phyloP scores from a whole-genome alignment of 2,329 filamentous ascomycete species.

The Aspergillus proliferans region DNA sequence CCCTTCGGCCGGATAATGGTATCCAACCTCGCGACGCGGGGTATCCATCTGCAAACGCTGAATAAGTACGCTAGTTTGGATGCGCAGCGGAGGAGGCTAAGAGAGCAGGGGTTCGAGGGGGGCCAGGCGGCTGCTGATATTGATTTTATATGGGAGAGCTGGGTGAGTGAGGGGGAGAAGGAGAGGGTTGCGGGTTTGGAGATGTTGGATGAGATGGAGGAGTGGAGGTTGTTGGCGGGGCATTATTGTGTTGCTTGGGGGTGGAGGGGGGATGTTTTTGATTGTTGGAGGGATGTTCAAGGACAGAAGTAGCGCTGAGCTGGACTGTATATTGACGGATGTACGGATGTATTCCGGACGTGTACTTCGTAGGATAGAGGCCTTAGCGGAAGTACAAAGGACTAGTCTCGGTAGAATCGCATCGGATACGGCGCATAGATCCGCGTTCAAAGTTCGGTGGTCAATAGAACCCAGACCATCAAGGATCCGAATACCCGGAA shows the following conservation, averaged over 20 bases:
- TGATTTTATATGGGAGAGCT: slow-evolving; percentile 67
- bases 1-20: slow-evolving; percentile 90
- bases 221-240: slow-evolving; percentile 77
- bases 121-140: slow-evolving; percentile 56
- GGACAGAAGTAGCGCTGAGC: slow-evolving; percentile 12
- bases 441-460: too few relatives aligned
- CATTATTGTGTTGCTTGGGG: slow-evolving; percentile 93
- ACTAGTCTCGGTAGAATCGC: too few relatives aligned
- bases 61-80: slow-evolving; percentile 61
- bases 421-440: too few relatives aligned
- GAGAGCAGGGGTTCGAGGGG: slow-evolving; percentile 57
- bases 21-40: slow-evolving; percentile 73
- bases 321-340: too few relatives aligned
- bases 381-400: too few relatives aligned
- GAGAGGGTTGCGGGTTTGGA: slow-evolving; percentile 72
- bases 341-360: too few relatives aligned
- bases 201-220: slow-evolving; percentile 90
- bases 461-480: too few relatives aligned
- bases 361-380: too few relatives aligned
- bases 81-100: slow-evolving; percentile 64
- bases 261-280: slow-evolving; percentile 52
- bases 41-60: slow-evolving; percentile 79
- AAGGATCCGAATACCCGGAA: too few relatives aligned
- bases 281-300: slow-evolving; percentile 30
- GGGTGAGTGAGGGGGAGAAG: slow-evolving; percentile 67